A percentile compares a stretch with the other conserved stretches of the same genome.
Conservation (phyloP, 2,329 filamentous ascomycete species). For the Colletotrichum karsti region DNA sequence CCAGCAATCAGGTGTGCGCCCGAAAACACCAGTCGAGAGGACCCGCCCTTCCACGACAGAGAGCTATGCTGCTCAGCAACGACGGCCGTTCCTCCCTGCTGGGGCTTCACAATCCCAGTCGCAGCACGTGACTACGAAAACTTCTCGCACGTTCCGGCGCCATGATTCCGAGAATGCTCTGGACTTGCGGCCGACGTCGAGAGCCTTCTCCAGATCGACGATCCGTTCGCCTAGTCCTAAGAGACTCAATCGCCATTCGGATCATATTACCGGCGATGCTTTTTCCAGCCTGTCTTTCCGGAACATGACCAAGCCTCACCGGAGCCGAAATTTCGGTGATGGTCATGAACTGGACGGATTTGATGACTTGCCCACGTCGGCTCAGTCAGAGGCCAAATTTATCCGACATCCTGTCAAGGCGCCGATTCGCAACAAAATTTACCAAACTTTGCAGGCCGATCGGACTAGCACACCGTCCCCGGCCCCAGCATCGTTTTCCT, state of each 20-base stretch:
- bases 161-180: constrained; percentile 80
- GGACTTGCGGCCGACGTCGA: constrained; percentile 65
- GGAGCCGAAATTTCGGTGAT: constrained; percentile 83
- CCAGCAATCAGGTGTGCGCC: constrained; percentile 62
- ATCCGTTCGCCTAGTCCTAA: constrained; percentile 70
- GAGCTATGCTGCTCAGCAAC: constrained; percentile 61
- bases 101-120: constrained; percentile 78
- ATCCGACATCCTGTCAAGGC: constrained; percentile 82
- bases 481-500: constrained; percentile 59
- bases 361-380: constrained; percentile 92
- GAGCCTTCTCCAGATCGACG: constrained; percentile 64
- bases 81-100: constrained; percentile 81
- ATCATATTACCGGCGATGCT: constrained; percentile 31
- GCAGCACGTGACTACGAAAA: constrained; percentile 80
- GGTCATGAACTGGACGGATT: constrained; percentile 93
- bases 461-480: constrained; percentile 62
- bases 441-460: constrained; percentile 64
- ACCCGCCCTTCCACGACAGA: constrained; percentile 55
- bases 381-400: constrained; percentile 81
- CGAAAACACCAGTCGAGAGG: constrained; percentile 78
- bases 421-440: constrained; percentile 62
- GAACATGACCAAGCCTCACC: constrained; percentile 37
- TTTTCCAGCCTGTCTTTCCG: constrained; percentile 23
- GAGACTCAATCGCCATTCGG: constrained; percentile 47
- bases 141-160: constrained; percentile 75